These are phyloP conservation scores for Tetrahymena elliotti DNA, from an alignment of 73 alveolate genomes.

Conservation along the genomic window DNA sequence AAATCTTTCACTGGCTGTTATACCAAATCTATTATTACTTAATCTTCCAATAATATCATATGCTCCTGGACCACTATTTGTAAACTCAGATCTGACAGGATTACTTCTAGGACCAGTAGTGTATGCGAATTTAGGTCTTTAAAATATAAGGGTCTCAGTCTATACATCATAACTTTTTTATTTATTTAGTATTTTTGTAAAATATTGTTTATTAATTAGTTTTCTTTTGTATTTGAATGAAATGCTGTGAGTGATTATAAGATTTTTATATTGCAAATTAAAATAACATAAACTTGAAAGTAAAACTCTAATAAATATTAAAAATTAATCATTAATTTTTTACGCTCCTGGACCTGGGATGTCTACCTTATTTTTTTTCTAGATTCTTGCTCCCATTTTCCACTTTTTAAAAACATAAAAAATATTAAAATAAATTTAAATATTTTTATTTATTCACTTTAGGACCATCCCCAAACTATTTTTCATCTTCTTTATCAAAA, in stretches of 20 bases:
- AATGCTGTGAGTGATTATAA: no score
- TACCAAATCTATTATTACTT: neutral
- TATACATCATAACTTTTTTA: neutral
- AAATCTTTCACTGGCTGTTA: neutral
- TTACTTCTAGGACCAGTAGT: neutral
- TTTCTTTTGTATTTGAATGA: neutral
- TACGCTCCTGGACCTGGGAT: neutral
- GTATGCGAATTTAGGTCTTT: neutral
- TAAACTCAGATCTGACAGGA: neutral
- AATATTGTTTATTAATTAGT: neutral
- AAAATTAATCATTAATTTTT: neutral
- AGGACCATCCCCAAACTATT: neutral
- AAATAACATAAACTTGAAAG: no score
- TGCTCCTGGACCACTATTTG: neutral
- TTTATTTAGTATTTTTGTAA: neutral
- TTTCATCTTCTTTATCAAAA: neutral
- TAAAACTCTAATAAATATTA: neutral
- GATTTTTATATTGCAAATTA: no score
- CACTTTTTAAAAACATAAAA: neutral
- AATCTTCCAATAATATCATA: neutral
- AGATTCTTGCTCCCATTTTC: neutral
- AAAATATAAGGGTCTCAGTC: neutral
- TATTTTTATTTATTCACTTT: neutral
- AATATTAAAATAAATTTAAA: neutral
- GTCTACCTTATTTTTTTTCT: neutral